Percentiles rank a stretch among this genome's conserved stretches.
Conservation (phyloP, 2,329 filamentous ascomycete genomes). For the Tolypocladium endophyticum region DNA sequence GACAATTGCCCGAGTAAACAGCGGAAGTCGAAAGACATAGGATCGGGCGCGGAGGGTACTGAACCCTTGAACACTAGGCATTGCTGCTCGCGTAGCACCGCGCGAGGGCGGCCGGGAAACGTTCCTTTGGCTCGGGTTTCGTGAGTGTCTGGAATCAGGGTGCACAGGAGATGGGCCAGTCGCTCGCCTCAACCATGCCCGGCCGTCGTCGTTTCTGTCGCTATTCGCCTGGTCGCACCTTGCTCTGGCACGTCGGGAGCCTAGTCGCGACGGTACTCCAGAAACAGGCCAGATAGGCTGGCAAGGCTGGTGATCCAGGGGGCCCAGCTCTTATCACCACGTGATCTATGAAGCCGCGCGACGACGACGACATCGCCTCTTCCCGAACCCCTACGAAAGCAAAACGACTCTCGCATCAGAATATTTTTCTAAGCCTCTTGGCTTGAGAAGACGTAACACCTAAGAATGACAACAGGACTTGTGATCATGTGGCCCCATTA, state of each 20-base stretch:
- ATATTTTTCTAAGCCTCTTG: too few relatives aligned
- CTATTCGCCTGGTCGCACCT: slow-evolving; percentile 1
- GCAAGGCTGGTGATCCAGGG: too few relatives aligned
- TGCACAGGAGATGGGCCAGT: neutral
- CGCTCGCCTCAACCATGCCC: neutral
- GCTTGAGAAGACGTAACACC: too few relatives aligned
- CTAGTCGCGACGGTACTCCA: neutral
- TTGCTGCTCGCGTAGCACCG: slow-evolving; percentile 2
- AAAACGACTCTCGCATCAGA: too few relatives aligned
- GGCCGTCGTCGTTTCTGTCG: neutral
- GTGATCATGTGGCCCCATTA: too few relatives aligned
- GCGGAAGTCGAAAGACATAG: slow-evolving; percentile 74
- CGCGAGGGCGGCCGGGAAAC: neutral
- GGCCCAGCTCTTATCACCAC: neutral
- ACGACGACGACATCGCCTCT: too few relatives aligned
- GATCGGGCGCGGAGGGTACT: slow-evolving; percentile 66
- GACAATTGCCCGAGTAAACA: slow-evolving; percentile 69
- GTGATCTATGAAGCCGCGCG: neutral
- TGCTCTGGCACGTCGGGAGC: neutral
- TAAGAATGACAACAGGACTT: too few relatives aligned
- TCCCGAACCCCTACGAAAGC: too few relatives aligned
- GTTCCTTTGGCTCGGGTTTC: neutral
- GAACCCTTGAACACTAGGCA: slow-evolving; percentile 32
- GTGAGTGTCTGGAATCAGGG: neutral
- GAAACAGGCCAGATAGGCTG: neutral